phyloP scores from a whole-genome alignment of 108 stramenopile genomes.

The Pseudonitzschia multiseries region DNA sequence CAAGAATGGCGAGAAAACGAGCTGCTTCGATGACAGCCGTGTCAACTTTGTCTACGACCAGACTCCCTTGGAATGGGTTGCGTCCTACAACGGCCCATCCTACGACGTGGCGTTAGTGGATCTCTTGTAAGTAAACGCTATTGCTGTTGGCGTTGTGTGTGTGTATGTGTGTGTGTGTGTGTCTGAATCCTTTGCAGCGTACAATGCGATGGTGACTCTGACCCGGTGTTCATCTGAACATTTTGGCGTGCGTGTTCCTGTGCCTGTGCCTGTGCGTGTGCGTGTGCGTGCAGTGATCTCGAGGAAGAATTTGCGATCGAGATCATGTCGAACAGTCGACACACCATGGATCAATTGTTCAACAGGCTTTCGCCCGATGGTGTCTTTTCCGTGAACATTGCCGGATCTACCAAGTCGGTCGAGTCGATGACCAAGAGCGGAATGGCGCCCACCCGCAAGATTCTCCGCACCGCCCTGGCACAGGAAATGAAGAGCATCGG shows the following conservation, averaged over 20 bases:
- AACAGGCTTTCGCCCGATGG: conserved; percentile 46
- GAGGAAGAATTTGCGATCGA: conserved; percentile 32
- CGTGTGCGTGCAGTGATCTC: conserved; percentile 11
- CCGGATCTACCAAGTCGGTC: not conserved
- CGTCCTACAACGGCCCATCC: not conserved
- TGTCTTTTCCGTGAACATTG: conserved; percentile 51
- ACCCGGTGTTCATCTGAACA: too few relatives aligned
- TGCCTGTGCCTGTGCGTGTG: not conserved
- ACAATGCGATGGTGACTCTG: too few relatives aligned
- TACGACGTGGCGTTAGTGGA: conserved; percentile 29
- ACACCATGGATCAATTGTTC: conserved; percentile 41
- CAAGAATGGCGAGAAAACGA: conserved; percentile 44
- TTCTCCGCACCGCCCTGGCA: not conserved
- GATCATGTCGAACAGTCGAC: conserved; percentile 29
- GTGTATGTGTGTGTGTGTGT: too few relatives aligned
- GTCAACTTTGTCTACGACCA: conserved; percentile 57
- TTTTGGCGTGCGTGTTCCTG: too few relatives aligned
- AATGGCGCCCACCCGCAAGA: not conserved
- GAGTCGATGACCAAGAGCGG: conserved; percentile 13
- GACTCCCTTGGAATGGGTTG: conserved; percentile 11
- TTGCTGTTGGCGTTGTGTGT: not conserved
- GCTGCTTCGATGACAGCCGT: conserved; percentile 72
- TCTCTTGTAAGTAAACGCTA: conserved; percentile 10
- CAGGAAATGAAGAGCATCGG: conserved; percentile 13
- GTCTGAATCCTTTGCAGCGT: not conserved